Base-by-base conservation (phyloP, 139 green algal genomes). In the Chlorella sp. region DNA sequence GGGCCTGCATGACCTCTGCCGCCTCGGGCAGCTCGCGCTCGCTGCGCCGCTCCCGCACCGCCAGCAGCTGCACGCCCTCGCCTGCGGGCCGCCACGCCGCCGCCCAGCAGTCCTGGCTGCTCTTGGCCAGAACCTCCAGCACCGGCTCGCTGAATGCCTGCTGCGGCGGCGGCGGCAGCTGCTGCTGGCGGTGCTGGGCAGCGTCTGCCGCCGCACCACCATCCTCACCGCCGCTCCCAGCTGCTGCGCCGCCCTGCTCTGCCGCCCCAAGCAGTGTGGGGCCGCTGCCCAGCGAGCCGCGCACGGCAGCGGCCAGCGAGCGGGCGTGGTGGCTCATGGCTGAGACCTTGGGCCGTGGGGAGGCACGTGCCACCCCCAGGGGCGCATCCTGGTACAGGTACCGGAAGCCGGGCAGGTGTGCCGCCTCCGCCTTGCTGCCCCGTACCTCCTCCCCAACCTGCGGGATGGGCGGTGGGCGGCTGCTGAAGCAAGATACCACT, bases 61-160 rank as follows among this genome's bases (percentile, higher is more conserved):
- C 40, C 40, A 83, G 43, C 67, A 90, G 51, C 48, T 75, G 73
- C 26, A 65, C 73, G 3, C 54, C 67, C 20, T 30, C 69, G 8
- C n/a, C 51, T 26, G 9, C 38, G 0, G 60, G 64, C 54, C 65
- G 77, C 65, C 44, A 82, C 28, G 73, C 84, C 4, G 60, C 38
- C 73, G 81, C 87, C 87, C 87, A 90, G 67, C 79, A 87, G 68
- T 88, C 87, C 76, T 88, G 84, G 46, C 38, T 74, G 54, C 87
- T 87, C 26, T 81, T 41, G 6, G 73, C 80, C 40, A 88, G 41
- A 36, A 90, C 84, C 77, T 88, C 86, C 3, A 68, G 41, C 48
- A 74, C 67, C 40, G 62, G 16, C 32, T 41, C 24, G 73, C 26
- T 43, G 24, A 16, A 32, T 3, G 24, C 73, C 72, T 60, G 69